phyloP scores from a whole-genome alignment of 768 basidiomycete genomes.

The Termitomyces sp. region DNA sequence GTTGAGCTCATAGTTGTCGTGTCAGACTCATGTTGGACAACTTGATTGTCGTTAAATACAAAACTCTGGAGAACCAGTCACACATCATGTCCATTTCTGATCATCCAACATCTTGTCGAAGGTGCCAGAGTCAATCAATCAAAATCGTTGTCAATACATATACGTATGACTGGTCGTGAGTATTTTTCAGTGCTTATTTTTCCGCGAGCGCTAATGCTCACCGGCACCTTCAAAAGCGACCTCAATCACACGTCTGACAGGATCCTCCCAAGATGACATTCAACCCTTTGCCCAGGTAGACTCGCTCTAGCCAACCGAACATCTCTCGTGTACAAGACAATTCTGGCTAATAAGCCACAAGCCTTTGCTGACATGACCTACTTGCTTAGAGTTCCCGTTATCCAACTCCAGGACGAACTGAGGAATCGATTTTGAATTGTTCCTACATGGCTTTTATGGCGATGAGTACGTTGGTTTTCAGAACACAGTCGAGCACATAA shows the following conservation, averaged over 20 bases:
- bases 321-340: background rate
- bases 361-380: background rate
- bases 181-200: background rate
- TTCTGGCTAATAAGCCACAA: slow-evolving; percentile 4
- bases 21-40: background rate
- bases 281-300: slow-evolving; percentile 4
- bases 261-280: background rate
- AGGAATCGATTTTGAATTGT: slow-evolving; percentile 1
- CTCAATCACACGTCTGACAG: background rate
- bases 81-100: background rate
- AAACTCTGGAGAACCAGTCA: too few species aligned
- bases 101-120: too few species aligned
- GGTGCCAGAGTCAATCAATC: too few species aligned
- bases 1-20: too few species aligned
- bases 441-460: slow-evolving; percentile 2
- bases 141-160: background rate
- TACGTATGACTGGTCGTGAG: background rate
- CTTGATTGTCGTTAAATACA: background rate
- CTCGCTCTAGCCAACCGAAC: background rate
- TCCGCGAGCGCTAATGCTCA: background rate
- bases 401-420: background rate
- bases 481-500: background rate
- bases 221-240: too few species aligned
- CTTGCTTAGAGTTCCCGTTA: too few species aligned
- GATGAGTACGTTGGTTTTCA: background rate